Conservation (phyloP, 1,139 yeast species). For the Debaryomycetaceae sp. region DNA sequence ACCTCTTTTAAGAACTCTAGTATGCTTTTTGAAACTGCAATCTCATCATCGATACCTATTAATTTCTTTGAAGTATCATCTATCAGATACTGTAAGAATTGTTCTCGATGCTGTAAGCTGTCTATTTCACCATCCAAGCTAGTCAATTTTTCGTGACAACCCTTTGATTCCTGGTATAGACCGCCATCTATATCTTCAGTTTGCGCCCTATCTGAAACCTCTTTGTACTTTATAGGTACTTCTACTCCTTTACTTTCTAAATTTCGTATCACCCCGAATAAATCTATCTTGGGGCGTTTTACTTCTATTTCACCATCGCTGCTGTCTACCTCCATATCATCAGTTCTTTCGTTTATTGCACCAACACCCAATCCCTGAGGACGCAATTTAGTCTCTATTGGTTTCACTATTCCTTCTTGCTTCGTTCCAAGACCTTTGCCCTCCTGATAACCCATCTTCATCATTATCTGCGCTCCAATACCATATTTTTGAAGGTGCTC, state of each 20-base stretch:
- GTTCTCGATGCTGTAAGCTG: slow-evolving; percentile 16
- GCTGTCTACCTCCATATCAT: slow-evolving; percentile 12
- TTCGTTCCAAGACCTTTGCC: slow-evolving; percentile 80
- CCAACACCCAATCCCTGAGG: slow-evolving; percentile 78
- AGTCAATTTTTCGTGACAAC: slow-evolving; percentile 10
- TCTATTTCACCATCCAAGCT: slow-evolving; percentile 15
- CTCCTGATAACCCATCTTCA: slow-evolving; percentile 81
- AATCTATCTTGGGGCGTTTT: slow-evolving; percentile 9
- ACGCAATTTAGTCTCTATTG: slow-evolving; percentile 67
- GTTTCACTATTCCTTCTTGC: slow-evolving; percentile 71
- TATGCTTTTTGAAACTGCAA: neutral
- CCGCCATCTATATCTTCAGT: slow-evolving; percentile 7
- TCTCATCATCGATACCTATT: neutral
- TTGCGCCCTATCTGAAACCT: slow-evolving; percentile 17
- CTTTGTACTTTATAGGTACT: slow-evolving; percentile 27
- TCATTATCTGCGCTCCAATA: slow-evolving; percentile 76
- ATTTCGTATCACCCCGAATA: slow-evolving; percentile 25
- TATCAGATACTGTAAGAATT: slow-evolving; percentile 15
- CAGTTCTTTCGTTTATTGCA: slow-evolving; percentile 39
- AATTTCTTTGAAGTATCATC: slow-evolving; percentile 8
- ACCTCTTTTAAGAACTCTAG: neutral
- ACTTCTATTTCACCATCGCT: slow-evolving; percentile 13
- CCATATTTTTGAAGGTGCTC: slow-evolving; percentile 50
- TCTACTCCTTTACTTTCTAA: slow-evolving; percentile 24
- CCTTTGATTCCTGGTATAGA: slow-evolving; percentile 7